phyloP scores from a whole-genome alignment of 2,329 filamentous ascomycete genomes.

The Neopestalotiopsis clavispora region DNA sequence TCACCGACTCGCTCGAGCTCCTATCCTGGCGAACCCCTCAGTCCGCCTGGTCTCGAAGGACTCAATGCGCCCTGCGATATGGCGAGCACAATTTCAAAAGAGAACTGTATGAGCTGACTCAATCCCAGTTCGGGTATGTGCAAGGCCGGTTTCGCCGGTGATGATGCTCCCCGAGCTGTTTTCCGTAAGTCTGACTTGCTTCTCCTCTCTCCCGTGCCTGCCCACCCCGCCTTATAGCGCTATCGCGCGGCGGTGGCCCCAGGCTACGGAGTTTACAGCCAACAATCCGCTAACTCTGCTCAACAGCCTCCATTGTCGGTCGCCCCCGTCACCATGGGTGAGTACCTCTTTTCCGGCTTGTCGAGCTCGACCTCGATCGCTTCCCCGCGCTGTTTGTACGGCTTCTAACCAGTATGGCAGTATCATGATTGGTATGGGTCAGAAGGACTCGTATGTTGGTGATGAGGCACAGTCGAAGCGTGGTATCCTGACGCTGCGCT shows the following conservation, averaged over 20 bases:
- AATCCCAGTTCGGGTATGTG: constrained; percentile 95
- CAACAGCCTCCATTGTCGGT: constrained; percentile 94
- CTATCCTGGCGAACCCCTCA: constrained; percentile 21
- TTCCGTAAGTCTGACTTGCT: constrained; percentile 84
- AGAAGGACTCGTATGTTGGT: constrained; percentile 99
- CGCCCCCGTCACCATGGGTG: constrained; percentile 99
- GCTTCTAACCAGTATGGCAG: constrained; percentile 54
- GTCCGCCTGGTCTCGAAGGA: constrained; percentile 18
- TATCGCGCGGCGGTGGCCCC: constrained; percentile 24
- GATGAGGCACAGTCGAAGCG: constrained; percentile 99
- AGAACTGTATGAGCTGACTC: constrained; percentile 29
- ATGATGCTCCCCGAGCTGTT: constrained; percentile 99
- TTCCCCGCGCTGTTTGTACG: constrained; percentile 20
- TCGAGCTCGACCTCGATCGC: constrained; percentile 19
- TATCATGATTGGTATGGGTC: constrained; percentile 99
- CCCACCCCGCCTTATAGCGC: constrained; percentile 44
- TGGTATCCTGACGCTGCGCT: constrained; percentile 99
- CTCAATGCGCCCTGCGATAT: constrained; percentile 21
- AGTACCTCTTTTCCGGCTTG: constrained; percentile 44
- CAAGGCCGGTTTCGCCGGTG: constrained; percentile 99
- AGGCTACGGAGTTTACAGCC: constrained; percentile 13
- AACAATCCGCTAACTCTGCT: constrained; percentile 39
- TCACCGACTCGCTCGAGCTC: constrained; percentile 42
- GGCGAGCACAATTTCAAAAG: neutral
- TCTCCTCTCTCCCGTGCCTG: constrained; percentile 28